Percentiles rank a stretch among this genome's conserved stretches.
These are phyloP conservation scores for Oidiodendron maius DNA, from an alignment of 495 filamentous ascomycete species.

Conservation along the genomic window DNA sequence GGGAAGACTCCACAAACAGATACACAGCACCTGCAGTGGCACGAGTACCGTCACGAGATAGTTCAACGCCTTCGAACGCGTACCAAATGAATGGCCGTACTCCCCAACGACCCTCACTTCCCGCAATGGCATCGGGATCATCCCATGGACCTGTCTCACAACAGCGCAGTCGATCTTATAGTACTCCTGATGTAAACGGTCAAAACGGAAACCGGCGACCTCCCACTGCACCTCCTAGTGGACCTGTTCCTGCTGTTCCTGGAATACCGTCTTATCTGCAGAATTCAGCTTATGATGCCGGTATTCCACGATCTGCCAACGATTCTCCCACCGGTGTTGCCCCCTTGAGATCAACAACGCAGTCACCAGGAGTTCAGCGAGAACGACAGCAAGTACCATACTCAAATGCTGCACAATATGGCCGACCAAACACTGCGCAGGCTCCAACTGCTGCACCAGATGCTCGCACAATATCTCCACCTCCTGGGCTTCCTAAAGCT, in stretches of 20 bases:
- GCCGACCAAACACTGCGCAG: constrained; percentile 16
- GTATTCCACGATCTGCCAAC: constrained; percentile 46
- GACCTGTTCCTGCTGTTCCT: constrained; percentile 45
- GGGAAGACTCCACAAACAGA: constrained; percentile 60
- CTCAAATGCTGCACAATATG: constrained; percentile 17
- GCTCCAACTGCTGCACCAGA: constrained; percentile 30
- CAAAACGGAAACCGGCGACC: constrained; percentile 31
- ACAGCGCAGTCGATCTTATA: constrained; percentile 53
- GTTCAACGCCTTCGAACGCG: constrained; percentile 50
- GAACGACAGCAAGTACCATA: constrained; percentile 23
- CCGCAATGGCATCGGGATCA: constrained; percentile 54
- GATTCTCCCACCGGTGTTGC: constrained; percentile 40
- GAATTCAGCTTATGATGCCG: constrained; percentile 47
- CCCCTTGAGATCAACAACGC: constrained; percentile 44
- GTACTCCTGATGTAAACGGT: constrained; percentile 55
- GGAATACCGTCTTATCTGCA: constrained; percentile 48
- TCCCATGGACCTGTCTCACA: constrained; percentile 33
- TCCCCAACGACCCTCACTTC: constrained; percentile 74
- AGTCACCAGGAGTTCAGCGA: constrained; percentile 44
- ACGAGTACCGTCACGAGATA: constrained; percentile 73
- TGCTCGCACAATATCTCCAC: constrained; percentile 32
- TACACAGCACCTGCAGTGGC: constrained; percentile 85
- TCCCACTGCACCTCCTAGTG: constrained; percentile 21
- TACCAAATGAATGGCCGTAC: constrained; percentile 60
- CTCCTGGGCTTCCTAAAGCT: constrained; percentile 26